Evolutionary conservation across 305 asterid genomes (phyloP).

Genomic region (Nicotiana rustica): DNA sequence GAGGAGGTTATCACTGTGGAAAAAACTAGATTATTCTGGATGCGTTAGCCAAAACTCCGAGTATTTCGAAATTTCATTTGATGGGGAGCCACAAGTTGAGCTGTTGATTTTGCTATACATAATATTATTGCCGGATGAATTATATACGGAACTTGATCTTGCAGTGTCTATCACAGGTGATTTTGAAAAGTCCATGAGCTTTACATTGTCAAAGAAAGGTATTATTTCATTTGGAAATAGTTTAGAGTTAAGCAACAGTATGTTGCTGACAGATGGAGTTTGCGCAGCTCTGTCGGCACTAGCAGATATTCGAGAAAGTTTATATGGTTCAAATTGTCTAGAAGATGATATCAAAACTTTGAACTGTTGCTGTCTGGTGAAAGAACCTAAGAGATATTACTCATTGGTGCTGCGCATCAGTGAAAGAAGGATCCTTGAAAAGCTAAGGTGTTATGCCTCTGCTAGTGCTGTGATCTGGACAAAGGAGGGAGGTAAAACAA

Average conservation of each 20-base stretch:
- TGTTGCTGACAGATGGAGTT: constrained; percentile 59
- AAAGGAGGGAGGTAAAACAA: constrained; percentile 29
- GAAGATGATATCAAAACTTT: constrained; percentile 62
- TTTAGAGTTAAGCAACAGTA: constrained; percentile 51
- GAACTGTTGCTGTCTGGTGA: constrained; percentile 45
- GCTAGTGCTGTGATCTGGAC: constrained; percentile 46
- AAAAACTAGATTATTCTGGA: constrained; percentile 69
- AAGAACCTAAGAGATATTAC: constrained; percentile 61
- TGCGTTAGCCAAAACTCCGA: constrained; percentile 68
- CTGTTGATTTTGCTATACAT: constrained; percentile 71
- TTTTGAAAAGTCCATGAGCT: constrained; percentile 36
- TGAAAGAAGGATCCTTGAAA: constrained; percentile 80
- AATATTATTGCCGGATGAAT: constrained; percentile 67
- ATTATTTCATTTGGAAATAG: constrained; percentile 40
- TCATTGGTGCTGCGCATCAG: constrained; percentile 79
- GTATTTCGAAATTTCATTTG: constrained; percentile 80
- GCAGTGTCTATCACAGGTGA: constrained; percentile 43
- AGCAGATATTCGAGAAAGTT: constrained; percentile 77
- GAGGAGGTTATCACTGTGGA: constrained; percentile 77
- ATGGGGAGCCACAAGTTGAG: constrained; percentile 85
- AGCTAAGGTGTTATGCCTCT: constrained; percentile 63
- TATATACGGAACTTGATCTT: constrained; percentile 55
- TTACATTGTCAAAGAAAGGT: constrained; percentile 37
- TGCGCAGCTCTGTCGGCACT: constrained; percentile 64
- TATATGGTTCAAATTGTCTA: constrained; percentile 61